These are phyloP conservation scores for Nidularia sp. DNA, from an alignment of 768 basidiomycete species.

Conservation along the genomic window DNA sequence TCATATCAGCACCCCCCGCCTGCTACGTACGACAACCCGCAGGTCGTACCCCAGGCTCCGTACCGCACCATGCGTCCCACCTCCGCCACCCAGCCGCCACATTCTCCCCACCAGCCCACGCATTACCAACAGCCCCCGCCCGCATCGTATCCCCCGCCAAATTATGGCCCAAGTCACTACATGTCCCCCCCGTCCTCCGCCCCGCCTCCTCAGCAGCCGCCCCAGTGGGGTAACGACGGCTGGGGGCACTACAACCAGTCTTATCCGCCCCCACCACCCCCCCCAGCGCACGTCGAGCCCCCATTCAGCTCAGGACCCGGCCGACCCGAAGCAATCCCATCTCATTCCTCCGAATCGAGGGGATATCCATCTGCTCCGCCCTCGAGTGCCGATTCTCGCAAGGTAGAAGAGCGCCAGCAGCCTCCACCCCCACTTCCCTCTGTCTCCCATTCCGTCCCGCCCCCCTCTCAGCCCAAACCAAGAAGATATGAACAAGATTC, in stretches of 20 bases:
- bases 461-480: slow-evolving; percentile 2
- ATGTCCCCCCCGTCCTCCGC: slow-evolving; percentile 5
- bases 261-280: slow-evolving; percentile 27
- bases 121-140: slow-evolving; percentile 24
- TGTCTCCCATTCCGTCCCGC: slow-evolving; percentile 1
- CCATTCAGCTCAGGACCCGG: slow-evolving; percentile 25
- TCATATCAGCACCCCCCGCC: slow-evolving; percentile 27
- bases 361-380: slow-evolving; percentile 2
- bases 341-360: slow-evolving; percentile 13
- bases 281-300: slow-evolving; percentile 17
- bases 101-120: slow-evolving; percentile 10
- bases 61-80: slow-evolving; percentile 1
- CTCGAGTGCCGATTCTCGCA: neutral
- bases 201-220: slow-evolving; percentile 9
- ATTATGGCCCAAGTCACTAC: slow-evolving; percentile 1
- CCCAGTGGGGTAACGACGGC: slow-evolving; percentile 35
- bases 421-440: neutral
- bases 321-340: slow-evolving; percentile 24
- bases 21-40: slow-evolving; percentile 11
- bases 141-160: slow-evolving; percentile 2
- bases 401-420: neutral
- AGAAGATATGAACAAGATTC: slow-evolving; percentile 6
- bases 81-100: slow-evolving; percentile 11
- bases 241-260: slow-evolving; percentile 31
- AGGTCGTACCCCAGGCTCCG: neutral